These are phyloP conservation scores for Thermomucor indicae-seudaticae DNA, from an alignment of 371 early-diverging fungal species.

Conservation along the genomic window DNA sequence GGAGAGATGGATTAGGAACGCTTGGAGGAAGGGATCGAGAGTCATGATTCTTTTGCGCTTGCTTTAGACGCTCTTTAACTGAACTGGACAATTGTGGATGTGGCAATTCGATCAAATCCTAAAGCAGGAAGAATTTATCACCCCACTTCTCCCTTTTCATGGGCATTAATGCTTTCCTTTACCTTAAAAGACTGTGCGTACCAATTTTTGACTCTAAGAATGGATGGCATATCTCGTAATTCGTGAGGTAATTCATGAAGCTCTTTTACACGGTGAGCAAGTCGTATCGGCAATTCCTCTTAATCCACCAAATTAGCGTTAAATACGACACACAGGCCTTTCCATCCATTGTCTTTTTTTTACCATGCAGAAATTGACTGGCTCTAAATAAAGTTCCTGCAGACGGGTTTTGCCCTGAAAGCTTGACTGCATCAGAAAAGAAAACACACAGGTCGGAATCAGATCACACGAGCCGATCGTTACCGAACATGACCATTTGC, in stretches of 20 bases:
- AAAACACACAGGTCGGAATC: slow-evolving; percentile 1
- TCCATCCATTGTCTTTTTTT: not conserved
- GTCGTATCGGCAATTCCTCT: slow-evolving; percentile 92
- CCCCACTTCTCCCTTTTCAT: not conserved
- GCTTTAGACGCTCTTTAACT: slow-evolving; percentile 23
- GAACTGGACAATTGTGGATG: slow-evolving; percentile 45
- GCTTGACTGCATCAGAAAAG: not conserved
- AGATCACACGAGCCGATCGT: not conserved
- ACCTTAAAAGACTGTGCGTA: slow-evolving; percentile 81
- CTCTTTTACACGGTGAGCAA: slow-evolving; percentile 95
- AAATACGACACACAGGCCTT: not conserved
- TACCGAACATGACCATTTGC: slow-evolving; percentile 94
- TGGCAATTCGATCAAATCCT: slow-evolving; percentile 73
- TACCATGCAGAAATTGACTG: slow-evolving; percentile 80
- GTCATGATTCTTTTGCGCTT: slow-evolving; percentile 8
- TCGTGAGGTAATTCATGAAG: slow-evolving; percentile 86
- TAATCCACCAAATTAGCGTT: not conserved
- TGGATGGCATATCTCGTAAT: slow-evolving; percentile 87
- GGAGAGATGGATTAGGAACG: slow-evolving; percentile 63
- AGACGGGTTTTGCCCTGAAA: slow-evolving; percentile 68
- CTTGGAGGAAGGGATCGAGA: slow-evolving; percentile 42
- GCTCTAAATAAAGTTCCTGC: slow-evolving; percentile 80
- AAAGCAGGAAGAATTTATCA: slow-evolving; percentile 23
- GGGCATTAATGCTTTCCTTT: not conserved
- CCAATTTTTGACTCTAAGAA: slow-evolving; percentile 90